Evolutionary conservation across 345 rosid genomes (phyloP).

Genomic region (Hibiscus syriacus): DNA sequence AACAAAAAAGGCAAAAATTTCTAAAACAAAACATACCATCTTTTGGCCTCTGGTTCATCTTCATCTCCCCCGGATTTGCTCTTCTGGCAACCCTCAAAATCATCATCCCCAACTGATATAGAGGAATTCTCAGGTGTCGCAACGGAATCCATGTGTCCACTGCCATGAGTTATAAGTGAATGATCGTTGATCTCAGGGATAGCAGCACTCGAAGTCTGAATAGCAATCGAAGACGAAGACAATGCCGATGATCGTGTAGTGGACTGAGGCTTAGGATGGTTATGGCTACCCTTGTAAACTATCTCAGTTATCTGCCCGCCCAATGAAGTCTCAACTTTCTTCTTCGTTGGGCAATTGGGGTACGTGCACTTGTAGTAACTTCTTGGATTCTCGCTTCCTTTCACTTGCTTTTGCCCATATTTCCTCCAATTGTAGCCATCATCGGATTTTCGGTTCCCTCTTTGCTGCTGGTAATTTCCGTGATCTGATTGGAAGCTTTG

Average conservation of each 20-base stretch:
- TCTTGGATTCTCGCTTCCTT: background rate
- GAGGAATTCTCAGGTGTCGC: conserved; percentile 75
- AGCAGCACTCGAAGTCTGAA: conserved; percentile 26
- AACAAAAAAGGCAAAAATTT: no score
- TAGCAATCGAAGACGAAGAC: conserved; percentile 18
- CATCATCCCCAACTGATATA: no score
- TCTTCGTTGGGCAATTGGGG: background rate
- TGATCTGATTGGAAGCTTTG: no score
- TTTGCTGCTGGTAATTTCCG: background rate
- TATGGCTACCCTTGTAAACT: background rate
- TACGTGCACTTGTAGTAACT: background rate
- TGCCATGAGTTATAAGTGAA: conserved; percentile 28
- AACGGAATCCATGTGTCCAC: conserved; percentile 45
- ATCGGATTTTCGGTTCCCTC: background rate
- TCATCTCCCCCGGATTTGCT: conserved; percentile 55
- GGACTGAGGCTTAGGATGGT: background rate
- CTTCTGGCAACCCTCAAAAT: conserved; percentile 50
- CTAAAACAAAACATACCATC: conserved; percentile 40
- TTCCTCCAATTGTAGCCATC: background rate
- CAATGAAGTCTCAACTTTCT: background rate
- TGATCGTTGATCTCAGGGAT: conserved; percentile 39
- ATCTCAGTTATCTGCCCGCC: background rate
- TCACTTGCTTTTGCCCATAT: background rate
- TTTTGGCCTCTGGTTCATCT: conserved; percentile 70
- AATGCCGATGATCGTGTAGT: background rate